These are phyloP conservation scores for Trametes sp. DNA, from an alignment of 1,284 basidiomycete species.

Conservation along the genomic window DNA sequence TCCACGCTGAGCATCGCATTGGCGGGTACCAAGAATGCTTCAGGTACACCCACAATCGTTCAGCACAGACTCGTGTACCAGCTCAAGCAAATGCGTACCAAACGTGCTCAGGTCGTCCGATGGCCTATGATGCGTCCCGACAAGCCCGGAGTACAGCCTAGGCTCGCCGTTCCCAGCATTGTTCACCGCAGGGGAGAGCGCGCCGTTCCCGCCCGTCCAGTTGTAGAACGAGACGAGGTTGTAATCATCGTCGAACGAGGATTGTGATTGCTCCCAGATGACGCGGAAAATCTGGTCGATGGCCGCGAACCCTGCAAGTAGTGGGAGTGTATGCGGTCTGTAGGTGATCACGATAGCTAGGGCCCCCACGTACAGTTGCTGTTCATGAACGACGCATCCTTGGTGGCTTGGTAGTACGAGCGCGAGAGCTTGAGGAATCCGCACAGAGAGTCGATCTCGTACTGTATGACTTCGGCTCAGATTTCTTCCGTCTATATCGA, in stretches of 20 bases:
- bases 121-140: slow-evolving; percentile 79
- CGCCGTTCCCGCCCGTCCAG: slow-evolving; percentile 75
- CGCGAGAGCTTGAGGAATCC: slow-evolving; percentile 80
- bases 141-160: slow-evolving; percentile 65
- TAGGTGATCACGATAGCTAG: background rate
- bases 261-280: slow-evolving; percentile 77
- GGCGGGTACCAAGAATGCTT: slow-evolving; percentile 77
- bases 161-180: slow-evolving; percentile 76
- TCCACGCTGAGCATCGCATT: slow-evolving; percentile 86
- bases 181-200: slow-evolving; percentile 66
- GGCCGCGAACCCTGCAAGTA: slow-evolving; percentile 65
- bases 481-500: background rate
- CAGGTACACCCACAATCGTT: background rate
- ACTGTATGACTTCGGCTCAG: slow-evolving; percentile 48
- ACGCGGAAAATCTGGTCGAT: slow-evolving; percentile 77
- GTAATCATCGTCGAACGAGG: slow-evolving; percentile 72
- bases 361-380: slow-evolving; percentile 55
- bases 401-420: slow-evolving; percentile 73
- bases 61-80: background rate
- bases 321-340: slow-evolving; percentile 1
- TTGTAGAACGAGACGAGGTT: slow-evolving; percentile 81
- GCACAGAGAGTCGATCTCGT: slow-evolving; percentile 78
- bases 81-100: slow-evolving; percentile 48
- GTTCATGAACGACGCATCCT: slow-evolving; percentile 76
- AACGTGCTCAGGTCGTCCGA: slow-evolving; percentile 78